Base-by-base conservation (phyloP, 2,329 filamentous ascomycete genomes). In the Hirsutella minnesotensis region DNA sequence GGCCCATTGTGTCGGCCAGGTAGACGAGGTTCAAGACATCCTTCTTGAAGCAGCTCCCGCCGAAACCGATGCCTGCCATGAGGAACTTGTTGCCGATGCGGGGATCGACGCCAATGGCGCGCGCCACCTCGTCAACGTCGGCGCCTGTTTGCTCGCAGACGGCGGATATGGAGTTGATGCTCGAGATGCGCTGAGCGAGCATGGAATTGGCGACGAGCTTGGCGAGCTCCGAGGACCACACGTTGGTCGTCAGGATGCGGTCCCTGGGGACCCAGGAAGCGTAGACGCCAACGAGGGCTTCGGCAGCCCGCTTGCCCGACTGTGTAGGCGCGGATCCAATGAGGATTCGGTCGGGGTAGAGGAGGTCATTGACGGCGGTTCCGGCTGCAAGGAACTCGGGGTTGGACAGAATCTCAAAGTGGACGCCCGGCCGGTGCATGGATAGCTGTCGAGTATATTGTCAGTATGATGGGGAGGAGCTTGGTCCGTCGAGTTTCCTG, bases 171-270 rank as follows among this genome's bases (percentile, higher is more conserved):
- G 82, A 80, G 62, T 89, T 90, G 65, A 90, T 86, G 61, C 79
- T 86, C 56, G 78, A 83, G 54, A 90, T 84, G 40, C 84, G 74
- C 63, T 90, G 85, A 1, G 85, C 85, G 9, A 90, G 70, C 73
- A 90, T 79, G 3, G 83, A 81, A 60, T 90, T 90, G 44, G 84
- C 81, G 1, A 82, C 83, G 0, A 90, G 72, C 64, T 90, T 90
- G 43, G 83, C 72, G 19, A 90, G 70, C 61, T 90, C 85, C 0
- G 83, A 86, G 1, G 83, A 87, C 75, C 79, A 88, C 0, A 82
- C 68, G 51, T 87, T 84, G 53, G 81, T 82, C 21, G 76, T 81
- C 42, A 88, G 65, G 55, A 90, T 86, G 46, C 75, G 74, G 18
- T 72, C 65, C 16, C 68, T 66, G 3, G 80, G 74, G 9, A 89